A percentile compares a stretch with the other conserved stretches of the same genome.
Conservation (phyloP, 768 basidiomycete species). For the Kwoniella bestiolae region DNA sequence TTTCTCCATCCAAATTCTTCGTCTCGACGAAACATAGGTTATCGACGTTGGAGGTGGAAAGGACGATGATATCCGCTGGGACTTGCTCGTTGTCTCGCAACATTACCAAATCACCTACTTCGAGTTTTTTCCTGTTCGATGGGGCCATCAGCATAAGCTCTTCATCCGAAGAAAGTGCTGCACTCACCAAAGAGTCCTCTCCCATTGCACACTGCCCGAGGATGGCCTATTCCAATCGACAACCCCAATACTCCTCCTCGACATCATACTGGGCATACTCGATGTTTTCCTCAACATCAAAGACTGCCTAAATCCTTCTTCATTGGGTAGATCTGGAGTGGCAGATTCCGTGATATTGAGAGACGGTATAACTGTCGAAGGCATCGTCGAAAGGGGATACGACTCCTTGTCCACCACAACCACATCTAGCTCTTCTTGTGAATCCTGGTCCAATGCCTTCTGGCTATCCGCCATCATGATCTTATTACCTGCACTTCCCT, state of each 20-base stretch:
- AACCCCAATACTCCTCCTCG: slow-evolving; percentile 65
- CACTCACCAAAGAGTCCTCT: slow-evolving; percentile 77
- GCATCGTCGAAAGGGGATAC: slow-evolving; percentile 67
- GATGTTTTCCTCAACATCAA: slow-evolving; percentile 58
- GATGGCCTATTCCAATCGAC: slow-evolving; percentile 76
- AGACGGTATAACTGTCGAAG: slow-evolving; percentile 63
- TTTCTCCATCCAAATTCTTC: slow-evolving; percentile 97
- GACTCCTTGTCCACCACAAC: slow-evolving; percentile 26
- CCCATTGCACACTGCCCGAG: slow-evolving; percentile 80
- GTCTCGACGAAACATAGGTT: slow-evolving; percentile 95
- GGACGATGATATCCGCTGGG: slow-evolving; percentile 90
- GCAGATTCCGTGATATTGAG: slow-evolving; percentile 14
- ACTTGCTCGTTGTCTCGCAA: slow-evolving; percentile 93
- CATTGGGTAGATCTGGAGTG: slow-evolving; percentile 1
- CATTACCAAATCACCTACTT: slow-evolving; percentile 93
- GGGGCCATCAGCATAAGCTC: not conserved
- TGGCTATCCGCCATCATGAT: slow-evolving; percentile 64
- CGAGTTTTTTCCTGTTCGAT: slow-evolving; percentile 89
- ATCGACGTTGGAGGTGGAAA: slow-evolving; percentile 88
- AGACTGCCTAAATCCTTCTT: slow-evolving; percentile 10
- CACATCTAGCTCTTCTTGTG: slow-evolving; percentile 20
- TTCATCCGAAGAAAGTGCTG: too few species aligned
- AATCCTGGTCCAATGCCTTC: slow-evolving; percentile 35
- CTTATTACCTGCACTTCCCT: slow-evolving; percentile 68
- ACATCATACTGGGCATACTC: slow-evolving; percentile 39